These are phyloP conservation scores for Mycena latifolia DNA, from an alignment of 768 basidiomycete genomes.

Conservation along the genomic window DNA sequence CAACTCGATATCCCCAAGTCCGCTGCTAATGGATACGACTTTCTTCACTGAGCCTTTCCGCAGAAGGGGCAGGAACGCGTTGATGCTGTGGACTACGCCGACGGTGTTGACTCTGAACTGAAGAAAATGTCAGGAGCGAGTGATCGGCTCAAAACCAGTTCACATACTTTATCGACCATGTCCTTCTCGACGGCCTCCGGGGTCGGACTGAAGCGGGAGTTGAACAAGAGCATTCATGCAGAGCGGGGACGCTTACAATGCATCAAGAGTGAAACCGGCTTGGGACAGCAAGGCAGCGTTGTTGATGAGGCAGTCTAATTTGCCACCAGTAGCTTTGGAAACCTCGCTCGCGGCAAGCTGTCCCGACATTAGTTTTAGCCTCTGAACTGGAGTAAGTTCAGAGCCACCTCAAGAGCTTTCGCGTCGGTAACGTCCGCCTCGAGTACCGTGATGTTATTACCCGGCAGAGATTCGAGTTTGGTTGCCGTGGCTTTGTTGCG, in stretches of 20 bases:
- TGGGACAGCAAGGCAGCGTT: not conserved
- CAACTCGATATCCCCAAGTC: constrained; percentile 44
- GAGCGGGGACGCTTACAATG: constrained; percentile 1
- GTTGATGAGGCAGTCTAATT: constrained; percentile 21
- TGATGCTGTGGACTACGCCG: constrained; percentile 8
- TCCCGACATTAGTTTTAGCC: too few relatives aligned
- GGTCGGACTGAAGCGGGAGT: not conserved
- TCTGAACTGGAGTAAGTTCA: not conserved
- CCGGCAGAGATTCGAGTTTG: not conserved
- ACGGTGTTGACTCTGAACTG: constrained; percentile 10
- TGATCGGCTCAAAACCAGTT: not conserved
- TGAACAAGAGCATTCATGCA: not conserved
- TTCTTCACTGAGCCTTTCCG: constrained; percentile 45
- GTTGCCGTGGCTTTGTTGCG: not conserved
- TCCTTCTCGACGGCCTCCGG: constrained; percentile 19
- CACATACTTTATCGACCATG: constrained; percentile 7
- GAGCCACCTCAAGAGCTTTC: not conserved
- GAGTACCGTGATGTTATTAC: constrained; percentile 8
- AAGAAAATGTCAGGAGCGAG: not conserved
- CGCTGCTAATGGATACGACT: constrained; percentile 48
- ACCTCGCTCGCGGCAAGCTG: constrained; percentile 15
- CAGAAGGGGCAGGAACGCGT: constrained; percentile 14
- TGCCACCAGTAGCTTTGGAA: constrained; percentile 8
- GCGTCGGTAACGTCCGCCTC: constrained; percentile 20
- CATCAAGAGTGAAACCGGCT: not conserved